These are phyloP conservation scores for Penicillium canariense DNA, from an alignment of 495 filamentous ascomycete genomes.

Conservation along the genomic window DNA sequence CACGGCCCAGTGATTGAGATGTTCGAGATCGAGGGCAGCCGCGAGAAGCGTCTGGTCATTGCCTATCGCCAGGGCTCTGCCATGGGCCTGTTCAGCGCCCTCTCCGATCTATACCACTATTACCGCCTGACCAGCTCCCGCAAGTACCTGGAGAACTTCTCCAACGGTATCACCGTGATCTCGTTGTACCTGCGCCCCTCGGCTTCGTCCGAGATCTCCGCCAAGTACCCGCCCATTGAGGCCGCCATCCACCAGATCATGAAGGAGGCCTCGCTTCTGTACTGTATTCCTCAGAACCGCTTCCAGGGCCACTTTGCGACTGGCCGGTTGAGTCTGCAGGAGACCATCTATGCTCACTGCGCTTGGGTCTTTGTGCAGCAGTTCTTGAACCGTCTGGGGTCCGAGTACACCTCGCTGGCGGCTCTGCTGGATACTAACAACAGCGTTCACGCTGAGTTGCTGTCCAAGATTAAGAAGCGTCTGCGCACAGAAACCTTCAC, in stretches of 20 bases:
- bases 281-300: slow-evolving; percentile 97
- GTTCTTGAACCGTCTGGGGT: slow-evolving; percentile 91
- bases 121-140: slow-evolving; percentile 94
- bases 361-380: slow-evolving; percentile 97
- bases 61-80: slow-evolving; percentile 92
- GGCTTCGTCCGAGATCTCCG: slow-evolving; percentile 46
- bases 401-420: slow-evolving; percentile 83
- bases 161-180: slow-evolving; percentile 95
- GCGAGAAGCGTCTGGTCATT: slow-evolving; percentile 90
- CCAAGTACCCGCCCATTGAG: slow-evolving; percentile 74
- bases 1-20: slow-evolving; percentile 96
- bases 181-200: slow-evolving; percentile 85
- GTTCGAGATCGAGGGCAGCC: slow-evolving; percentile 87
- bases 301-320: slow-evolving; percentile 85
- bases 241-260: slow-evolving; percentile 98
- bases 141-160: slow-evolving; percentile 99
- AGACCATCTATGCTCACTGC: slow-evolving; percentile 95
- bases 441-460: slow-evolving; percentile 81
- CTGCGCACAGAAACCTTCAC: slow-evolving; percentile 96
- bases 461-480: slow-evolving; percentile 93
- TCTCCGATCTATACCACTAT: slow-evolving; percentile 97
- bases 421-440: slow-evolving; percentile 79
- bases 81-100: slow-evolving; percentile 87
- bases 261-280: slow-evolving; percentile 94
- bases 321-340: slow-evolving; percentile 89